Evolutionary conservation across 2,329 filamentous ascomycete genomes (phyloP).

Genomic region (Arthrobotrys megalospora): DNA sequence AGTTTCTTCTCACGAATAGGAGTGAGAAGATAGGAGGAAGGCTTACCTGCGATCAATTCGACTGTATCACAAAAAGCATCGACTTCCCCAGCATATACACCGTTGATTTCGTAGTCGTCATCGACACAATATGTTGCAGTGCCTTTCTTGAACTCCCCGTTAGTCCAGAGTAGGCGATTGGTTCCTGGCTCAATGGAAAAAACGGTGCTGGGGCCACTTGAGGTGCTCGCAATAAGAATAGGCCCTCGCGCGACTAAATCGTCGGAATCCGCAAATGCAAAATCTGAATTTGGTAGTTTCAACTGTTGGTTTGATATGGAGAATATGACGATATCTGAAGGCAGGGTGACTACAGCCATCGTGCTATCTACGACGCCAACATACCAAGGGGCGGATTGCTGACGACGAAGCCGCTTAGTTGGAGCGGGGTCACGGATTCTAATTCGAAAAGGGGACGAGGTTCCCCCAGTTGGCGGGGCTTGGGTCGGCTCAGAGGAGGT

Average conservation of each 20-base stretch:
- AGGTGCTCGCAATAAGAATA: conserved; percentile 14
- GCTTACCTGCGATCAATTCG: conserved; percentile 35
- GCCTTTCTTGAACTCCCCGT: conserved; percentile 29
- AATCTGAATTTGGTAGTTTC: conserved; percentile 4
- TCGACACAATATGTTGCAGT: conserved; percentile 43
- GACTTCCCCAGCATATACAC: conserved; percentile 31
- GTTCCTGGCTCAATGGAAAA: conserved; percentile 19
- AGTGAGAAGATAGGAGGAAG: neutral
- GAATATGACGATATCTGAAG: conserved; percentile 26
- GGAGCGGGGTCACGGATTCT: conserved; percentile 24
- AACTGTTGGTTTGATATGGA: conserved; percentile 31
- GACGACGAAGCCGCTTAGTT: conserved; percentile 15
- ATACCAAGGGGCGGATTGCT: conserved; percentile 25
- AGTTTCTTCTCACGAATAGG: neutral
- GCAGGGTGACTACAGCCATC: conserved; percentile 1
- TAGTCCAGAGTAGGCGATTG: conserved; percentile 23
- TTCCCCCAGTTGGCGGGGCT: neutral
- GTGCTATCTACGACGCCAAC: conserved; percentile 36
- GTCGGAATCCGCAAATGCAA: conserved; percentile 31
- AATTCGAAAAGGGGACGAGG: conserved; percentile 26
- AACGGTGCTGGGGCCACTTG: conserved; percentile 23
- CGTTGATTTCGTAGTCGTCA: conserved; percentile 40
- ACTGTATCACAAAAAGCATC: conserved; percentile 37
- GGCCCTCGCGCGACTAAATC: conserved; percentile 32
- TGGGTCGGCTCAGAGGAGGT: neutral